Evolutionary conservation across 176 grass and related monocot species (phyloP).

Genomic region (Triticum timopheevii): DNA sequence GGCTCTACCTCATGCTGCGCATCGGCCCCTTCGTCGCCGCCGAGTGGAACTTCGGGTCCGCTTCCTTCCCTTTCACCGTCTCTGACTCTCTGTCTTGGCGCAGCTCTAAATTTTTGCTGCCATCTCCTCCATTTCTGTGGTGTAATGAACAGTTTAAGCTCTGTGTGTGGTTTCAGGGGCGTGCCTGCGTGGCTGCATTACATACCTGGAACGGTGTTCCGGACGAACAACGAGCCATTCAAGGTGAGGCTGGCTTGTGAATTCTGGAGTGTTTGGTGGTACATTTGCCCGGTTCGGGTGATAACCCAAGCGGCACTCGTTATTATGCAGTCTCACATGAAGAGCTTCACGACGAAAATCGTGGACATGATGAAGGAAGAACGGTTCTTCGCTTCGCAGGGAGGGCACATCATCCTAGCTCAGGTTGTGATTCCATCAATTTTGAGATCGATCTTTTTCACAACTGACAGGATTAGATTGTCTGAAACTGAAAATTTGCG

Average conservation of each 20-base stretch:
- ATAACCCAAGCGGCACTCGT: too few relatives aligned
- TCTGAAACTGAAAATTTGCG: neutral
- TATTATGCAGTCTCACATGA: slow-evolving; percentile 62
- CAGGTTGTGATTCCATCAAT: slow-evolving; percentile 39
- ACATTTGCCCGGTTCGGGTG: neutral
- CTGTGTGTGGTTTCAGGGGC: slow-evolving; percentile 45
- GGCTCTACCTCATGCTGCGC: slow-evolving; percentile 83
- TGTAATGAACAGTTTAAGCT: neutral
- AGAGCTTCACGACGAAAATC: slow-evolving; percentile 78
- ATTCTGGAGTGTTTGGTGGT: neutral
- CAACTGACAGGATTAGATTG: neutral
- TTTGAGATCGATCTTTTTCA: neutral
- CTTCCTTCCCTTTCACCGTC: neutral
- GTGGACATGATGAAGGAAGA: slow-evolving; percentile 93
- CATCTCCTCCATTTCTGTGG: neutral
- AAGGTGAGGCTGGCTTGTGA: slow-evolving; percentile 47
- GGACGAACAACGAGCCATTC: slow-evolving; percentile 70
- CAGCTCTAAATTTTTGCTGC: neutral
- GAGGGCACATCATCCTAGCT: slow-evolving; percentile 91
- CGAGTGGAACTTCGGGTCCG: slow-evolving; percentile 86
- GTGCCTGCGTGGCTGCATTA: slow-evolving; percentile 94
- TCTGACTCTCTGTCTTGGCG: neutral
- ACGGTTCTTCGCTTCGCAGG: slow-evolving; percentile 77
- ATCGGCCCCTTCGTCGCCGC: slow-evolving; percentile 92
- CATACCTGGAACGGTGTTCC: slow-evolving; percentile 78